Conservation (phyloP, 768 basidiomycete species). For the Hydnomerulius pinastri region DNA sequence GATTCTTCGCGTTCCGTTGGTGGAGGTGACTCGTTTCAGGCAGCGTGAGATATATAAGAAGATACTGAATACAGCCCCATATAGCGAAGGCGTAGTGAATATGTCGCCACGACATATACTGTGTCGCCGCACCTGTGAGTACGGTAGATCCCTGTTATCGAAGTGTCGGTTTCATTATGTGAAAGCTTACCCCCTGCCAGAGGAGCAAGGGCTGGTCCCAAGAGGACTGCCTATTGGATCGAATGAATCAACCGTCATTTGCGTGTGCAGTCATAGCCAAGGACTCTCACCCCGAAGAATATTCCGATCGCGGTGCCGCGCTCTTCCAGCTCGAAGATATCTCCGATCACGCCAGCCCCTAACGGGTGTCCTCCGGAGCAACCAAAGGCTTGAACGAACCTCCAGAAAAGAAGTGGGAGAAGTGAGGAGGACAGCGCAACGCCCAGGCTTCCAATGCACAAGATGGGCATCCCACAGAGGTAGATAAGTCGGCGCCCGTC, state of each 20-base stretch:
- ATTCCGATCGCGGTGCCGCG: slow-evolving; percentile 51
- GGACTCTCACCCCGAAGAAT: slow-evolving; percentile 45
- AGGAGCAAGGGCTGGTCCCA: slow-evolving; percentile 61
- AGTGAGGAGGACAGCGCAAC: slow-evolving; percentile 49
- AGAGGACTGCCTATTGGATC: slow-evolving; percentile 33
- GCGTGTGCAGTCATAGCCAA: not conserved
- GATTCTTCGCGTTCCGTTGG: slow-evolving; percentile 24
- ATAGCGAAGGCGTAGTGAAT: slow-evolving; percentile 48
- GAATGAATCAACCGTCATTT: not conserved
- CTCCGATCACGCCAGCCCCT: slow-evolving; percentile 58
- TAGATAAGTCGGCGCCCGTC: slow-evolving; percentile 66
- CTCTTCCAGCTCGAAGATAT: slow-evolving; percentile 61
- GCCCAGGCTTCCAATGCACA: slow-evolving; percentile 56
- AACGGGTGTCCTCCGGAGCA: slow-evolving; percentile 52
- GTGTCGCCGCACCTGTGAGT: slow-evolving; percentile 41
- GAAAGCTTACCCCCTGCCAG: slow-evolving; percentile 44
- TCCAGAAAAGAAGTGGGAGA: slow-evolving; percentile 52
- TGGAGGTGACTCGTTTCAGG: slow-evolving; percentile 62
- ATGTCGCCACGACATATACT: slow-evolving; percentile 60
- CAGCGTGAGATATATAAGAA: slow-evolving; percentile 43
- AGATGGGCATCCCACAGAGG: slow-evolving; percentile 45
- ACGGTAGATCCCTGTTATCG: not conserved
- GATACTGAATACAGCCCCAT: slow-evolving; percentile 40
- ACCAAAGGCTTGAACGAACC: slow-evolving; percentile 63
- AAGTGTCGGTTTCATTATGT: not conserved